Evolutionary conservation across 2,329 filamentous ascomycete species (phyloP), one percentile per base, ranked within the genome.

Genomic region (Diaporthe amygdali): DNA sequence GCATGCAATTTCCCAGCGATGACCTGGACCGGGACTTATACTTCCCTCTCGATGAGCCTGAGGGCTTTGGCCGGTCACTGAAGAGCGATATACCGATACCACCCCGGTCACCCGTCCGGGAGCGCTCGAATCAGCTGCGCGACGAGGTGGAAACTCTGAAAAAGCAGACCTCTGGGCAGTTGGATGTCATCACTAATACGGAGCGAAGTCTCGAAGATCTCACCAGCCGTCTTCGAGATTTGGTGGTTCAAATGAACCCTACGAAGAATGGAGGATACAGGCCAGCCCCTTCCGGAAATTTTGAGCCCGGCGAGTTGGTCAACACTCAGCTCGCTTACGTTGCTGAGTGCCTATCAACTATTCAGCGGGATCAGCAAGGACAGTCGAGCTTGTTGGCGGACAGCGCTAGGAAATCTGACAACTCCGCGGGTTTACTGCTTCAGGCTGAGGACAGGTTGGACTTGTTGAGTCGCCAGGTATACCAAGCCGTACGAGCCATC

Each of bases 21-120:
- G 87, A 89, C 59, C 95, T 97, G 76, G 93, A 96, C 74, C 87
- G 91, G 71, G 93, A 91, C 77, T 83, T 94, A 9, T 96, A 95
- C 78, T 85, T 88, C 66, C 87, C 91, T 14, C 88, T 92, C 7
- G 93, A 94, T 74, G 88, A 89, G 71, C 80, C 91, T 25, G 90
- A 93, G 73, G 86, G 84, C 71, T 70, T 72, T 76, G 77, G 72
- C 61, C 76, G 78, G 27, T 76, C 77, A 39, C 81, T 80, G 64
- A 84, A 84, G 70, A 84, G 84, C 66, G 78, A 82, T 30, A 85
- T 90, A n/a, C 87, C 88, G 70, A 90, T 90, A 14, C 88, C 88
- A n/a, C 76, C 86, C 39, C 90, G 89, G 76, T 89, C 88, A 20
- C 88, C 88, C 0, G 83, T 85, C 39, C 85, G 88, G 30, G 87